Percentiles rank a stretch among this genome's conserved stretches.
These are phyloP conservation scores for Lentinus tigrinus DNA, from an alignment of 768 basidiomycete genomes.

Conservation along the genomic window DNA sequence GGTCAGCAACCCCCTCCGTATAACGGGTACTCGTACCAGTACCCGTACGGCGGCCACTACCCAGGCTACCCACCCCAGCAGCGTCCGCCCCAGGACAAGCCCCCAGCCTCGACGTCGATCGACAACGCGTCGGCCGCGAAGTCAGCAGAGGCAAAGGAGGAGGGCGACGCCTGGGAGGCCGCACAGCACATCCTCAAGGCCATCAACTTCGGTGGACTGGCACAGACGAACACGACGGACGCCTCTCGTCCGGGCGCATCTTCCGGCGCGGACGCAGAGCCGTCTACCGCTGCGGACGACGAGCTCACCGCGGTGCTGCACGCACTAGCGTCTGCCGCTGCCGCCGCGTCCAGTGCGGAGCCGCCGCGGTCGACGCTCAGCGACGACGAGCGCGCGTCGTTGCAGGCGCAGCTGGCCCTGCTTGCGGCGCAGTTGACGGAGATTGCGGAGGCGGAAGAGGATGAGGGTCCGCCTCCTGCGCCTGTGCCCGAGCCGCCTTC, in stretches of 20 bases:
- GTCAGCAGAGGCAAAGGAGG: slow-evolving; percentile 11
- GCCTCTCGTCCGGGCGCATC: background rate
- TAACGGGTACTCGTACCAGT: slow-evolving; percentile 10
- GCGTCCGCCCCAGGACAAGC: background rate
- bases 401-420: slow-evolving; percentile 73
- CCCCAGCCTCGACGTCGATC: background rate
- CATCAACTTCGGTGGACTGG: slow-evolving; percentile 64
- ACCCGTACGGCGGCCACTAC: slow-evolving; percentile 12
- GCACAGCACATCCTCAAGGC: slow-evolving; percentile 77
- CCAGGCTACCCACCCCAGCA: slow-evolving; percentile 8
- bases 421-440: slow-evolving; percentile 73
- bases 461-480: slow-evolving; percentile 20
- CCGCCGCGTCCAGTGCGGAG: slow-evolving; percentile 6
- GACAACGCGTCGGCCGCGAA: background rate
- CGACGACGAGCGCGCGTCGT: slow-evolving; percentile 55
- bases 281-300: slow-evolving; percentile 4
- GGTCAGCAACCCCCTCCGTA: slow-evolving; percentile 20
- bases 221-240: slow-evolving; percentile 16
- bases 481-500: background rate
- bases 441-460: slow-evolving; percentile 45
- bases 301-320: slow-evolving; percentile 12
- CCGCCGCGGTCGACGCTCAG: slow-evolving; percentile 28
- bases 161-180: slow-evolving; percentile 68
- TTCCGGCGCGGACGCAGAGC: background rate
- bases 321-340: slow-evolving; percentile 6